Evolutionary conservation across 192 early-diverging fungal genomes (phyloP).

Genomic region (Mortierella alpina): DNA sequence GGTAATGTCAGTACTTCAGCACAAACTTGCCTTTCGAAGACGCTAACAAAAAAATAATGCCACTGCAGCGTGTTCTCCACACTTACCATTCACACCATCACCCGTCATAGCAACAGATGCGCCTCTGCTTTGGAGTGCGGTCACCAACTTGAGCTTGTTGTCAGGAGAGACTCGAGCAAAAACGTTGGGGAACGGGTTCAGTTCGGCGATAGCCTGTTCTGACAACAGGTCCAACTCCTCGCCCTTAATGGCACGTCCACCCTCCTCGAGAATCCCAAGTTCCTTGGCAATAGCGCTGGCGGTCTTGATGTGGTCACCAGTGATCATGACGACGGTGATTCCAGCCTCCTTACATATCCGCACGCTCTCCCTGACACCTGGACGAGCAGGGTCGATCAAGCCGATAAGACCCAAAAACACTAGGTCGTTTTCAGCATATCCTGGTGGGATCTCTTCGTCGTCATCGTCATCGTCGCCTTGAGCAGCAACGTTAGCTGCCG

Average conservation of each 20-base stretch:
- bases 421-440: constrained; percentile 75
- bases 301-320: constrained; percentile 95
- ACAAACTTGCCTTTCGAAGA: constrained; percentile 41
- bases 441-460: constrained; percentile 62
- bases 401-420: constrained; percentile 92
- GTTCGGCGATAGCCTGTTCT: constrained; percentile 82
- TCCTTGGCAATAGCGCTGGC: constrained; percentile 93
- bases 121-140: constrained; percentile 83
- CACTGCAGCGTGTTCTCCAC: neutral
- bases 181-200: constrained; percentile 92
- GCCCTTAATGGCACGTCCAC: constrained; percentile 84
- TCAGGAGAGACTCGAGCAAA: constrained; percentile 98
- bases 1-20: neutral
- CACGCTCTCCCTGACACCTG: constrained; percentile 85
- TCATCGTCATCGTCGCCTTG: constrained; percentile 47
- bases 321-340: constrained; percentile 97
- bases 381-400: constrained; percentile 91
- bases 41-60: neutral
- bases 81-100: constrained; percentile 88
- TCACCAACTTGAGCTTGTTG: constrained; percentile 96
- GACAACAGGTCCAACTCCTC: constrained; percentile 92
- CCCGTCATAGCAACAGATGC: constrained; percentile 93
- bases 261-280: constrained; percentile 85
- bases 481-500: constrained; percentile 35
- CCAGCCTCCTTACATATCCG: constrained; percentile 89